Base-by-base conservation (phyloP, 2,329 filamentous ascomycete species). In the Phyllosticta citriasiana region DNA sequence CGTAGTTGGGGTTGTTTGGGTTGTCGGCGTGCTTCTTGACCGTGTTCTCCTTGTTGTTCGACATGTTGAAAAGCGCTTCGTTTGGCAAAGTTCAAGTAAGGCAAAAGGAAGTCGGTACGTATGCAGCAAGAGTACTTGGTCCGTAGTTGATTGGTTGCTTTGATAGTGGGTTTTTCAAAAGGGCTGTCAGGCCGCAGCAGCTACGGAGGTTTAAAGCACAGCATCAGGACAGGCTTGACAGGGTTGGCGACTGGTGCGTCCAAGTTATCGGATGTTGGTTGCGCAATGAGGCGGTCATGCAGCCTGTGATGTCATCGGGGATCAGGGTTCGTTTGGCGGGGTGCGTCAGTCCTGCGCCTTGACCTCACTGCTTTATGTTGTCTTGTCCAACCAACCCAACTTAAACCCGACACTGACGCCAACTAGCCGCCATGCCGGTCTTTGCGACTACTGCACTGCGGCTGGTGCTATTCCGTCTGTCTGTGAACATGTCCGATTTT, bases 231-330 rank as follows among this genome's bases (percentile, higher is more conserved):
- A 5, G 14, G 40, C 14, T 16, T n/a, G 40, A 47, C 40, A 47
- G 40, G 40, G 40, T 47, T 47, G 14, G 40, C 40, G 40, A 47
- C 40, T 47, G 40, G 40, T 47, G n/a, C 40, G 40, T 47, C 40
- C 40, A 47, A 47, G 40, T 40, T 2, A 22, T 22, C 19, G 19
- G 30, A 33, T 7, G 30, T 47, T 47, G 40, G 40, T 47, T 47
- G 40, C 40, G 19, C 33, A 52, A 50, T 47, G 14, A 25, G 58
- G 14, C 35, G 57, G 14, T 50, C 50, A 35, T 24, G 54, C 40
- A 52, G 51, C 53, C 58, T 35, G 56, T 60, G 58, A 60, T 60
- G 58, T 60, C 58, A 60, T 56, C 10, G 53, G n/a, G 33, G 58
- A 35, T 47, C 40, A 47, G 40, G 40, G 40, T 47, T 47, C 40